These are phyloP conservation scores for Cenchrus fungigraminus DNA, from an alignment of 176 grass and related monocot genomes.

Conservation along the genomic window DNA sequence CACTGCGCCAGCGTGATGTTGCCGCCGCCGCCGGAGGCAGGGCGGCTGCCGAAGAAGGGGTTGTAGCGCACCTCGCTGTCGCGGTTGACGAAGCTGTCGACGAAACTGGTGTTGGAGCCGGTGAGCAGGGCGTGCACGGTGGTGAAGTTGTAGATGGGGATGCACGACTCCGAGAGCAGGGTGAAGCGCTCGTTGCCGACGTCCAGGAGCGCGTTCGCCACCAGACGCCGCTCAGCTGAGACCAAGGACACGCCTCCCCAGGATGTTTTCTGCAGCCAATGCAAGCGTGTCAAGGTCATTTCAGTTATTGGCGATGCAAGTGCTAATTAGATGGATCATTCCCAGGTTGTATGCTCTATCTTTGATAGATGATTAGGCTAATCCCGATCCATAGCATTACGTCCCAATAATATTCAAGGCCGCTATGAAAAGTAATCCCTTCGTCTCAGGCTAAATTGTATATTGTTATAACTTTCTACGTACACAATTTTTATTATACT, in stretches of 20 bases:
- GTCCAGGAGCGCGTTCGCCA: conserved; percentile 71
- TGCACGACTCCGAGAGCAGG: conserved; percentile 70
- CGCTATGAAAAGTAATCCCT: too few species aligned
- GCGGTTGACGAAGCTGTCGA: conserved; percentile 39
- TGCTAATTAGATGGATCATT: too few species aligned
- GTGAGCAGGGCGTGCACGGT: conserved; percentile 42
- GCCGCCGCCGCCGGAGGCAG: not conserved
- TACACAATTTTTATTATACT: too few species aligned
- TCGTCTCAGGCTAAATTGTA: too few species aligned
- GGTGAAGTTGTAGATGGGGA: conserved; percentile 49
- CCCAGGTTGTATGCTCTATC: too few species aligned
- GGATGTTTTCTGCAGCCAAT: conserved; percentile 38
- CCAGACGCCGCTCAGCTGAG: conserved; percentile 55
- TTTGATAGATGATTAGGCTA: too few species aligned
- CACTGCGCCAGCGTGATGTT: conserved; percentile 44
- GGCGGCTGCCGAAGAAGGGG: not conserved
- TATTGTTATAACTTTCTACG: too few species aligned
- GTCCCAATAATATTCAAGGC: too few species aligned
- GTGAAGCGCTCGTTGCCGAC: conserved; percentile 56
- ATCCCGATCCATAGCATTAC: too few species aligned
- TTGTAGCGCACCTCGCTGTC: conserved; percentile 44
- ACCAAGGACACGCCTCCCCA: conserved; percentile 62
- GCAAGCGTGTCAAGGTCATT: too few species aligned
- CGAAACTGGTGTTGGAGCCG: conserved; percentile 51
- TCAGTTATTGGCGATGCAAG: too few species aligned